Percentiles rank a stretch among this genome's conserved stretches.
These are phyloP conservation scores for Leccinum longicurvipes DNA, from an alignment of 768 basidiomycete genomes.

Conservation along the genomic window DNA sequence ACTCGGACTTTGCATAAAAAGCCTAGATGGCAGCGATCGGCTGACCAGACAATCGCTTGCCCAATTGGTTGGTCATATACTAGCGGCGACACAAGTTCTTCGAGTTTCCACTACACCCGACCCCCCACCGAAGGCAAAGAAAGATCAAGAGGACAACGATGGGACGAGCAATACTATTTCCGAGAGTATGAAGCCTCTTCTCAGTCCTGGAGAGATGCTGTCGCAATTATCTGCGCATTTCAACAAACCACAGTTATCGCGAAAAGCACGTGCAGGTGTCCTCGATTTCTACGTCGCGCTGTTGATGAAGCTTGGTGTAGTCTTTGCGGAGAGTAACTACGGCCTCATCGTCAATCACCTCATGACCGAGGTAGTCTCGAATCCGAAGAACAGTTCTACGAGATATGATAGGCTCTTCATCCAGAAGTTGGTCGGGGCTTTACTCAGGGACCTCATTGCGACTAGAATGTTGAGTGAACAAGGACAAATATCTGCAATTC, in stretches of 20 bases:
- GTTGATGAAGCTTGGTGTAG: slow-evolving; percentile 67
- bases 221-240: slow-evolving; percentile 73
- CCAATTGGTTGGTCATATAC: slow-evolving; percentile 76
- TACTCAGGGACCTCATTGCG: slow-evolving; percentile 85
- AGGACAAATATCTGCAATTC: slow-evolving; percentile 88
- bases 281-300: slow-evolving; percentile 86
- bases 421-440: slow-evolving; percentile 67
- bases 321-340: slow-evolving; percentile 83
- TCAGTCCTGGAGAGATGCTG: slow-evolving; percentile 79
- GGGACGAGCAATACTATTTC: slow-evolving; percentile 42
- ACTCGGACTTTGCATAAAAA: slow-evolving; percentile 61
- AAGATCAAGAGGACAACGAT: slow-evolving; percentile 60
- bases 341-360: slow-evolving; percentile 75
- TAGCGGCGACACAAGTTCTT: slow-evolving; percentile 79
- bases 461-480: slow-evolving; percentile 89
- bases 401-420: slow-evolving; percentile 75
- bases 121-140: slow-evolving; percentile 56
- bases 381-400: slow-evolving; percentile 48
- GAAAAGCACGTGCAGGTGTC: slow-evolving; percentile 77
- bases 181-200: slow-evolving; percentile 63
- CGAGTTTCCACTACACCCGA: slow-evolving; percentile 46
- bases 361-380: slow-evolving; percentile 70
- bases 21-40: slow-evolving; percentile 81
- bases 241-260: slow-evolving; percentile 66
- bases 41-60: slow-evolving; percentile 77